A percentile compares a stretch with the other conserved stretches of the same genome.
phyloP scores from a whole-genome alignment of 1,284 basidiomycete species.

The Ceratobasidium sp. region DNA sequence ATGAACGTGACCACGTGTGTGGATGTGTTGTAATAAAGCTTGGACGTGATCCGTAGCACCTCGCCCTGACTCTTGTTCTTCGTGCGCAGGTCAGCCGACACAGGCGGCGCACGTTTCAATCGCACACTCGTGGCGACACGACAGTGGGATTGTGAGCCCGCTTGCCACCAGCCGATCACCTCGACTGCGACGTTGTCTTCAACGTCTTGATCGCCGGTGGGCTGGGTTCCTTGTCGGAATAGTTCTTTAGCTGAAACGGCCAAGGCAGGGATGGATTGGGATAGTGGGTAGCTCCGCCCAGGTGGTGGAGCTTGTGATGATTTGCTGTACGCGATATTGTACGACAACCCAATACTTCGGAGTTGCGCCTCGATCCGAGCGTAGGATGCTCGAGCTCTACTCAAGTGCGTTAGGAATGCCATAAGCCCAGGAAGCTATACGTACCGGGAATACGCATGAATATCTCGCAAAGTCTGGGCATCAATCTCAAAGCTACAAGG shows the following conservation, averaged over 20 bases:
- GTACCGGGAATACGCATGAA: conserved; percentile 85
- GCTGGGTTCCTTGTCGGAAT: conserved; percentile 73
- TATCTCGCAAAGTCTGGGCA: conserved; percentile 72
- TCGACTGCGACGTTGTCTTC: conserved; percentile 80
- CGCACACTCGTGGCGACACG: conserved; percentile 82
- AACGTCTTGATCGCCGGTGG: conserved; percentile 88
- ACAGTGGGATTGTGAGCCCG: conserved; percentile 62
- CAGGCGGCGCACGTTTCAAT: conserved; percentile 85
- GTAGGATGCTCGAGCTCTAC: conserved; percentile 88
- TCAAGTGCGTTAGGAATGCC: background rate
- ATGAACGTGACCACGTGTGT: conserved; percentile 88
- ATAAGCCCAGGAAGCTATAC: conserved; percentile 47
- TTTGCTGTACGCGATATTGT: conserved; percentile 74
- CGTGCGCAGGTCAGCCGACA: conserved; percentile 63
- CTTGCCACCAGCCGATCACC: conserved; percentile 91
- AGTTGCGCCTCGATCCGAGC: conserved; percentile 89
- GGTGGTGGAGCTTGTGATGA: conserved; percentile 47
- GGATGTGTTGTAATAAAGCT: conserved; percentile 86
- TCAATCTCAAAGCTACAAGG: conserved; percentile 70
- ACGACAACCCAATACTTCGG: conserved; percentile 82
- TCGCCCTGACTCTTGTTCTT: conserved; percentile 48
- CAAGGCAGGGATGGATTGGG: conserved; percentile 74
- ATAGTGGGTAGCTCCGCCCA: conserved; percentile 40
- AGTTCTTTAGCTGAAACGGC: conserved; percentile 85
- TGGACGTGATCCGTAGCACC: conserved; percentile 79